A percentile compares a stretch with the other conserved stretches of the same genome.
phyloP scores from a whole-genome alignment of 352 stramenopile genomes.

The Globisporangium parvum region DNA sequence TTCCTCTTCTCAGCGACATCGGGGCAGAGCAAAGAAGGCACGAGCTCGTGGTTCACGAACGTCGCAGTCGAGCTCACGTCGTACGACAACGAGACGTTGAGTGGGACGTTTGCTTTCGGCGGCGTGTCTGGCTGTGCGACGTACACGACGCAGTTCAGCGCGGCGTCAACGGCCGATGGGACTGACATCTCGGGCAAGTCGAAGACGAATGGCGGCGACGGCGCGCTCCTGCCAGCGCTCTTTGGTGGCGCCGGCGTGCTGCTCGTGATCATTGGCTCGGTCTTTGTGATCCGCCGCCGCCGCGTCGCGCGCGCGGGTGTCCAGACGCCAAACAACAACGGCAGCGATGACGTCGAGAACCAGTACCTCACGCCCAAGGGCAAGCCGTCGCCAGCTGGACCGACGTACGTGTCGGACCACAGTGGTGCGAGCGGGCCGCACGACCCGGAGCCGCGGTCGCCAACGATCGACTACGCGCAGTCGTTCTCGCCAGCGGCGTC shows the following conservation, averaged over 20 bases:
- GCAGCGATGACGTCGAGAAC: constrained; percentile 48
- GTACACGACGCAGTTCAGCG: constrained; percentile 64
- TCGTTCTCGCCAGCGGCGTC: constrained; percentile 37
- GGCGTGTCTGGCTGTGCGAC: constrained; percentile 47
- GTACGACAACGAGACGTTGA: constrained; percentile 44
- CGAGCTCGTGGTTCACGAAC: constrained; percentile 51
- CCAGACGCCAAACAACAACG: constrained; percentile 29
- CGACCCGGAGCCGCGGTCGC: constrained; percentile 24
- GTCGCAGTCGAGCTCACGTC: constrained; percentile 57
- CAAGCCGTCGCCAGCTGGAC: constrained; percentile 30
- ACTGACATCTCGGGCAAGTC: constrained; percentile 21
- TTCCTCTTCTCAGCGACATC: constrained; percentile 63
- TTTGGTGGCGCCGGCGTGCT: constrained; percentile 35
- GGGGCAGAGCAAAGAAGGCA: constrained; percentile 26
- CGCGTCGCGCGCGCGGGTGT: constrained; percentile 25
- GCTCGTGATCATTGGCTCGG: constrained; percentile 56
- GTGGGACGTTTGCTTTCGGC: constrained; percentile 51
- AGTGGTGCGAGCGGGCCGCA: constrained; percentile 15
- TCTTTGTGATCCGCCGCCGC: constrained; percentile 64
- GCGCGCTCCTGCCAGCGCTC: constrained; percentile 31
- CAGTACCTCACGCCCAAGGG: constrained; percentile 48
- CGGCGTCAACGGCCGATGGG: constrained; percentile 40
- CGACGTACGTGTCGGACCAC: constrained; percentile 31
- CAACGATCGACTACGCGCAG: constrained; percentile 47
- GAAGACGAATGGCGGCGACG: constrained; percentile 14